phyloP scores from a whole-genome alignment of 108 stramenopile species.

The Fragilaria radians region DNA sequence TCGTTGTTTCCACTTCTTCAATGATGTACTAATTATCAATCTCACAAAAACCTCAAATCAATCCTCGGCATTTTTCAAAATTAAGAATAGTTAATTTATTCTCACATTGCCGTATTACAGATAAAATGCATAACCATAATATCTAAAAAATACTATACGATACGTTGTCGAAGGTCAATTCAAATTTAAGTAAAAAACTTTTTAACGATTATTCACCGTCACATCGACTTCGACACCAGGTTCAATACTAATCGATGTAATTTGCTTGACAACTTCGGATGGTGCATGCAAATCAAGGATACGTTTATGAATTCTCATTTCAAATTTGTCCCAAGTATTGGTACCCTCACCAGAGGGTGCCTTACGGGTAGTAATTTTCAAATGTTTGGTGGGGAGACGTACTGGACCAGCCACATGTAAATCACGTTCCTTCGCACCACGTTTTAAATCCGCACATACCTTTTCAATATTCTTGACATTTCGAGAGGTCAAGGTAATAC shows the following conservation, averaged over 20 bases:
- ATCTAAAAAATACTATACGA: too few species aligned
- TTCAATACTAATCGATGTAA: slow-evolving; percentile 98
- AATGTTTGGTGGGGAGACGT: slow-evolving; percentile 97
- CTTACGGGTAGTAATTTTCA: slow-evolving; percentile 98
- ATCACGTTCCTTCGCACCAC: slow-evolving; percentile 89
- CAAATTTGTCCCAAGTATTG: slow-evolving; percentile 99
- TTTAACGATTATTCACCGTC: slow-evolving; percentile 85
- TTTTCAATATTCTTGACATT: slow-evolving; percentile 98
- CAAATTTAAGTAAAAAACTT: neutral
- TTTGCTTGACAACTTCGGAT: slow-evolving; percentile 96
- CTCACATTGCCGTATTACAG: too few species aligned
- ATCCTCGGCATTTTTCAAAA: too few species aligned
- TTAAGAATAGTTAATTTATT: too few species aligned
- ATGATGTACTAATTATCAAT: too few species aligned
- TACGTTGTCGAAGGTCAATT: too few species aligned
- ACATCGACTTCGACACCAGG: slow-evolving; percentile 99
- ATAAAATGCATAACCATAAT: too few species aligned
- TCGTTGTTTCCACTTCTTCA: too few species aligned
- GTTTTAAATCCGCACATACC: slow-evolving; percentile 98
- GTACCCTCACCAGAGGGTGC: slow-evolving; percentile 99
- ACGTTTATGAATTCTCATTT: slow-evolving; percentile 99
- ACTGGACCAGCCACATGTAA: slow-evolving; percentile 95
- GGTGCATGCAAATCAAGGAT: slow-evolving; percentile 97
- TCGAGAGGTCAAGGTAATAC: slow-evolving; percentile 98
- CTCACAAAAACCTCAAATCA: too few species aligned